phyloP scores from a whole-genome alignment of 257 asterid genomes.

The Scutellaria baicalensis region DNA sequence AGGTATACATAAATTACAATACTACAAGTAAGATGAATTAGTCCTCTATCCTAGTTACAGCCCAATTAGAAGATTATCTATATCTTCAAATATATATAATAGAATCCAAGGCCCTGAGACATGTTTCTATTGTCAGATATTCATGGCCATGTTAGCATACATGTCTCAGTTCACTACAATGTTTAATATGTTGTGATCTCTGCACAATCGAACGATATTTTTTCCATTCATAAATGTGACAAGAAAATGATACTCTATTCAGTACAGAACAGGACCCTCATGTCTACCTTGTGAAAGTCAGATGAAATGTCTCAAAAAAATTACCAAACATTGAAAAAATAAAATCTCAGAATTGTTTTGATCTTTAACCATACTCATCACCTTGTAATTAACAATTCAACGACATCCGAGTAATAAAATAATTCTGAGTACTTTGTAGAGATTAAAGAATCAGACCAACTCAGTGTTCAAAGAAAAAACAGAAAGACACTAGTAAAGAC shows the following conservation, averaged over 20 bases:
- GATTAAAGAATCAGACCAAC: slow-evolving; percentile 1
- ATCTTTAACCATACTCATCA: neutral
- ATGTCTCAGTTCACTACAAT: slow-evolving; percentile 6
- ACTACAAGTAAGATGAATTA: neutral
- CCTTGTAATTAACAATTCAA: neutral
- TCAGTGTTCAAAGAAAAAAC: slow-evolving; percentile 9
- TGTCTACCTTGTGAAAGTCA: neutral
- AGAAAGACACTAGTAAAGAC: slow-evolving; percentile 4
- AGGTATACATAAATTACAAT: neutral
- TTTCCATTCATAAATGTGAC: neutral
- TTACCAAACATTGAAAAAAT: neutral
- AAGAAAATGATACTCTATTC: slow-evolving; percentile 1
- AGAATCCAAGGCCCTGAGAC: slow-evolving; percentile 1
- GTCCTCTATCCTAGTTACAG: neutral
- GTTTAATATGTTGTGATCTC: neutral
- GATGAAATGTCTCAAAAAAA: neutral
- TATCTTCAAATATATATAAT: neutral
- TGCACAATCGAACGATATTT: neutral
- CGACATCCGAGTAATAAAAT: neutral
- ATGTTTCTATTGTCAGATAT: slow-evolving; percentile 5
- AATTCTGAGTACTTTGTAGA: neutral
- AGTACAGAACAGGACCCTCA: slow-evolving; percentile 2
- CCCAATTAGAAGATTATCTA: neutral
- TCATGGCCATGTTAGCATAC: slow-evolving; percentile 3
- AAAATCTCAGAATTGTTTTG: neutral